These are phyloP conservation scores for Friedmanniomyces endolithicus DNA, from an alignment of 495 filamentous ascomycete genomes.

Conservation along the genomic window DNA sequence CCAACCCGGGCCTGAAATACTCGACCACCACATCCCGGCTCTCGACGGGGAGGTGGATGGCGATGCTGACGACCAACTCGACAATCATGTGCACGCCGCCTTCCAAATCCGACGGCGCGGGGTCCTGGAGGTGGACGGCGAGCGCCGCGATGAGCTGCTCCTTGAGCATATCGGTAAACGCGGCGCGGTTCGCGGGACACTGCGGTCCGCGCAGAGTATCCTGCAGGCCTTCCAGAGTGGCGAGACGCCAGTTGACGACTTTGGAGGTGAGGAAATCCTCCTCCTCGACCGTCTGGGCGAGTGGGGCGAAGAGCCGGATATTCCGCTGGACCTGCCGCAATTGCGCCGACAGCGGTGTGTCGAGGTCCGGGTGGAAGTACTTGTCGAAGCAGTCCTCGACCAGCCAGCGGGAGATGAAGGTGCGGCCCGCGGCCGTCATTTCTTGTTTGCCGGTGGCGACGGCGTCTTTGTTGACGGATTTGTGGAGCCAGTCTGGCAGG, in stretches of 20 bases:
- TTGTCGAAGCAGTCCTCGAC: slow-evolving; percentile 82
- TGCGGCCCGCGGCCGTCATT: slow-evolving; percentile 92
- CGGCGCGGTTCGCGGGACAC: slow-evolving; percentile 47
- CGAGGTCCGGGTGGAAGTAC: slow-evolving; percentile 82
- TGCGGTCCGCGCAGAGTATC: slow-evolving; percentile 53
- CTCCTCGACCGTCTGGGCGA: slow-evolving; percentile 65
- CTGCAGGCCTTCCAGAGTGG: slow-evolving; percentile 82
- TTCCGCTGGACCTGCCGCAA: slow-evolving; percentile 84
- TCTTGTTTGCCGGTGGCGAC: slow-evolving; percentile 74
- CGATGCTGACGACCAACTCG: slow-evolving; percentile 77
- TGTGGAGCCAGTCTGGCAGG: slow-evolving; percentile 65
- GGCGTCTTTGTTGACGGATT: slow-evolving; percentile 72
- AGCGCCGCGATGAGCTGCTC: slow-evolving; percentile 58
- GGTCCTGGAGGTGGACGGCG: slow-evolving; percentile 59
- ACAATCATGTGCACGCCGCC: slow-evolving; percentile 81
- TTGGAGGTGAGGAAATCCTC: slow-evolving; percentile 78
- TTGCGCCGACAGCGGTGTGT: slow-evolving; percentile 57
- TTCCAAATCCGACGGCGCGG: slow-evolving; percentile 63
- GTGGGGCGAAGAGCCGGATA: slow-evolving; percentile 61
- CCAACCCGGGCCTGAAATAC: slow-evolving; percentile 63
- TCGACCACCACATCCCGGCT: slow-evolving; percentile 80
- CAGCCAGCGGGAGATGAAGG: slow-evolving; percentile 79
- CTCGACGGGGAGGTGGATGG: slow-evolving; percentile 76
- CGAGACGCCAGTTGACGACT: slow-evolving; percentile 83
- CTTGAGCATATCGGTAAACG: slow-evolving; percentile 56